A percentile compares a stretch with the other conserved stretches of the same genome.
Evolutionary conservation across 208 protist species (phyloP).

Genomic region (Acanthamoeba culbertsoni): DNA sequence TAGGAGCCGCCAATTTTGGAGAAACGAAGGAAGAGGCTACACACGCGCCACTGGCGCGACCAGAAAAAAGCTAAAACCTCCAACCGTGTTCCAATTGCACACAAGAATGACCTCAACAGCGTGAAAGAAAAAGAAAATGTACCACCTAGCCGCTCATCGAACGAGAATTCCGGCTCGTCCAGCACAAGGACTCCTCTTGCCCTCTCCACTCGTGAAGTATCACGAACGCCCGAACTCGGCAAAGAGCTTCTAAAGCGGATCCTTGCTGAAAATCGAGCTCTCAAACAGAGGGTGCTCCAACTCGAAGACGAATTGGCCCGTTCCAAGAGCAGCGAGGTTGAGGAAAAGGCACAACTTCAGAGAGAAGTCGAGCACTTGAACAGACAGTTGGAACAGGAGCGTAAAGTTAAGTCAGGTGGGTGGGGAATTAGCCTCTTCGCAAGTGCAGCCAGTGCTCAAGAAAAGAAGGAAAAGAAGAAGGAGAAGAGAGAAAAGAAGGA

Average conservation of each 20-base stretch:
- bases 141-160: neutral
- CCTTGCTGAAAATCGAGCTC: neutral
- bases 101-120: neutral
- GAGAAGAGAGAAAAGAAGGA: neutral
- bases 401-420: too few relatives aligned
- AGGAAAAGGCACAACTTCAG: neutral
- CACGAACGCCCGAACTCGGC: neutral
- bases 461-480: neutral
- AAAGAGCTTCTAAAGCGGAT: neutral
- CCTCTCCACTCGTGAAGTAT: too few relatives aligned
- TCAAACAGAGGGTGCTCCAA: neutral
- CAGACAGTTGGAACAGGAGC: neutral
- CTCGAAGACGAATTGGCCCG: neutral
- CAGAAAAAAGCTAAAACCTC: neutral
- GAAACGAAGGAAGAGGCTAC: neutral
- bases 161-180: too few relatives aligned
- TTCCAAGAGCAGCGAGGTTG: neutral
- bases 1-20: neutral
- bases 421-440: too few relatives aligned
- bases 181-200: too few relatives aligned
- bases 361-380: neutral
- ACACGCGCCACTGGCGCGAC: neutral
- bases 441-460: neutral
- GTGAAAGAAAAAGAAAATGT: too few relatives aligned
- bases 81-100: neutral